Evolutionary conservation across 768 basidiomycete genomes (phyloP).

Genomic region (Russula sp.): DNA sequence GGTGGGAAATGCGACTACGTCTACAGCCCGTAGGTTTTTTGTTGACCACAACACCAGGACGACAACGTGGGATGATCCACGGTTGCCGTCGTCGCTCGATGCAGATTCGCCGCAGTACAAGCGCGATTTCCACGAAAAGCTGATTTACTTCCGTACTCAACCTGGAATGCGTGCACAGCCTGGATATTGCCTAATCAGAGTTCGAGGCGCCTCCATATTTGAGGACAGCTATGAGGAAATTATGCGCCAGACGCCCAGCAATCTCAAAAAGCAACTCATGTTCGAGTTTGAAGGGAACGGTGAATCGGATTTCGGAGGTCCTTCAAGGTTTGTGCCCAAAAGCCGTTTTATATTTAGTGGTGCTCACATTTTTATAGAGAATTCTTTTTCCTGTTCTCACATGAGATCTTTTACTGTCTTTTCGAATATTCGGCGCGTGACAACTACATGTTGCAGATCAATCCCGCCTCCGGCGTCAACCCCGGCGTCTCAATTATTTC

Average conservation of each 20-base stretch:
- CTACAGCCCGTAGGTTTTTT: too few relatives aligned
- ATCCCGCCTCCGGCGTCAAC: conserved; percentile 96
- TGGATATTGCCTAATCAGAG: conserved; percentile 98
- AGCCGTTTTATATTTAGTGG: too few relatives aligned
- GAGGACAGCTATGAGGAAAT: conserved; percentile 99
- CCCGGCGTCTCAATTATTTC: conserved; percentile 99
- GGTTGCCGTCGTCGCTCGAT: conserved; percentile 90
- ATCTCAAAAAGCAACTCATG: conserved; percentile 98
- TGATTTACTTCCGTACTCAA: conserved; percentile 99
- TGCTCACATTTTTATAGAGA: too few relatives aligned
- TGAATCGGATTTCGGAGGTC: conserved; percentile 96
- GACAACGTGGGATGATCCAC: conserved; percentile 99
- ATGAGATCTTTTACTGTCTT: conserved; percentile 99
- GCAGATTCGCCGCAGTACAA: conserved; percentile 99
- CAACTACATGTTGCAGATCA: conserved; percentile 97
- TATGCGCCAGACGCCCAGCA: conserved; percentile 97
- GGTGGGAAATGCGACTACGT: conserved; percentile 99
- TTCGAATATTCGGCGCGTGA: conserved; percentile 99
- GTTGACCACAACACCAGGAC: conserved; percentile 99
- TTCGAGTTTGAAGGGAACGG: conserved; percentile 99
- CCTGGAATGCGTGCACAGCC: conserved; percentile 97
- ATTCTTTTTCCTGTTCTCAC: conserved; percentile 99
- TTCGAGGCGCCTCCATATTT: conserved; percentile 95
- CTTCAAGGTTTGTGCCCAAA: conserved; percentile 82
- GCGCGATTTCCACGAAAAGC: conserved; percentile 97